These are phyloP conservation scores for Babesia ovis DNA, from an alignment of 169 alveolate species.

Conservation along the genomic window DNA sequence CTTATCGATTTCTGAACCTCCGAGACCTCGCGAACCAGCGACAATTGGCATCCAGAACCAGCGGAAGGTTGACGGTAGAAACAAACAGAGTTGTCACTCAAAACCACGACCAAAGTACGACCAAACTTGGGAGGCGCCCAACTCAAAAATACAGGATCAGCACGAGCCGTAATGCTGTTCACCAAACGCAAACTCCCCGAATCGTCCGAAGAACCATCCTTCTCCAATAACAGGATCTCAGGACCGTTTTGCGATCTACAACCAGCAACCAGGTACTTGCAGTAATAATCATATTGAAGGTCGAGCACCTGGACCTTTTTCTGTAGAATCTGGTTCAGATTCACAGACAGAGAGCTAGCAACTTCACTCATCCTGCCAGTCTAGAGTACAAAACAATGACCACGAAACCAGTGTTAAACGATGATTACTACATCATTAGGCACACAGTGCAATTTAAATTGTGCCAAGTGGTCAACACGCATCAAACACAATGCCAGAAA, in stretches of 20 bases:
- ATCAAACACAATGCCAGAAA: neutral
- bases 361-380: conserved; percentile 32
- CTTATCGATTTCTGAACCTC: conserved; percentile 53
- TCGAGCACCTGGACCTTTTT: conserved; percentile 52
- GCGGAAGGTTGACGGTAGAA: conserved; percentile 21
- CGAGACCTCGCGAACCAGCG: conserved; percentile 15
- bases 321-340: conserved; percentile 51
- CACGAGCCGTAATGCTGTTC: conserved; percentile 16
- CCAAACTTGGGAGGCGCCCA: conserved; percentile 70
- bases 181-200: conserved; percentile 21
- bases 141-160: conserved; percentile 45
- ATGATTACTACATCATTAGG: neutral
- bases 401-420: neutral
- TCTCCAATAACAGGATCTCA: conserved; percentile 46
- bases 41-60: conserved; percentile 13
- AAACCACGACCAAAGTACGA: conserved; percentile 6
- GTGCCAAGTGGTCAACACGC: neutral
- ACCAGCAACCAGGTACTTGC: conserved; percentile 55
- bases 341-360: conserved; percentile 46
- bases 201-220: conserved; percentile 20
- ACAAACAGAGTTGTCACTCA: conserved; percentile 51
- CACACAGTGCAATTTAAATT: neutral
- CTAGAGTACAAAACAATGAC: neutral
- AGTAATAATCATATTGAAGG: conserved; percentile 56
- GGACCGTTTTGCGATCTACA: conserved; percentile 59